Evolutionary conservation across 208 protist genomes (phyloP).

Genomic region (Leishmania martiniquensis): DNA sequence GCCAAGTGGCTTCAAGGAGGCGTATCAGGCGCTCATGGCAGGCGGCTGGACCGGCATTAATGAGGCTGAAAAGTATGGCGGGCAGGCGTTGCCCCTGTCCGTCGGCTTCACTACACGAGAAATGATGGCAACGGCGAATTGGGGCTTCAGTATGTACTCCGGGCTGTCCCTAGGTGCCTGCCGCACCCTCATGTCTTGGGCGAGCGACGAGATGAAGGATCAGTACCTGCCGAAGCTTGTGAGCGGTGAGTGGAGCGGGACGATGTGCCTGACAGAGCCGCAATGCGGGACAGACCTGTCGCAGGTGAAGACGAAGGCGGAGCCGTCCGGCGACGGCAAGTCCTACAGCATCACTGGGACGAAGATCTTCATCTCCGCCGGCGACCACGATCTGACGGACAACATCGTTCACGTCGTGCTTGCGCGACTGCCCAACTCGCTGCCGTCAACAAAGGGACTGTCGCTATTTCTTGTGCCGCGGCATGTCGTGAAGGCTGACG

Average conservation of each 20-base stretch:
- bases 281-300: constrained; percentile 86
- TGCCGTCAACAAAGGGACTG: constrained; percentile 79
- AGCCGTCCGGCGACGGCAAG: constrained; percentile 64
- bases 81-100: constrained; percentile 78
- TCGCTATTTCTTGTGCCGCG: constrained; percentile 93
- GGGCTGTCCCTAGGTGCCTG: constrained; percentile 68
- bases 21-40: constrained; percentile 74
- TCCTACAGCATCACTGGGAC: constrained; percentile 86
- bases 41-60: constrained; percentile 81
- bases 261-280: constrained; percentile 93
- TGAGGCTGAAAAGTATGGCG: constrained; percentile 80
- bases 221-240: constrained; percentile 79
- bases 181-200: constrained; percentile 67
- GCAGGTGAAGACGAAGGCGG: constrained; percentile 84
- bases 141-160: constrained; percentile 87
- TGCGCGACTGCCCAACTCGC: constrained; percentile 67
- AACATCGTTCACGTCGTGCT: constrained; percentile 92
- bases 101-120: constrained; percentile 68
- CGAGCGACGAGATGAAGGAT: constrained; percentile 79
- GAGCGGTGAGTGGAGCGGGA: constrained; percentile 79
- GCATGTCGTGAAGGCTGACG: constrained; percentile 68
- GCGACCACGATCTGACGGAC: constrained; percentile 88
- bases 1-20: constrained; percentile 89
- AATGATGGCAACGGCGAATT: constrained; percentile 84
- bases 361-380: constrained; percentile 93